Evolutionary conservation across 1,284 basidiomycete species (phyloP).

Genomic region (Xerocomus nothofagi): DNA sequence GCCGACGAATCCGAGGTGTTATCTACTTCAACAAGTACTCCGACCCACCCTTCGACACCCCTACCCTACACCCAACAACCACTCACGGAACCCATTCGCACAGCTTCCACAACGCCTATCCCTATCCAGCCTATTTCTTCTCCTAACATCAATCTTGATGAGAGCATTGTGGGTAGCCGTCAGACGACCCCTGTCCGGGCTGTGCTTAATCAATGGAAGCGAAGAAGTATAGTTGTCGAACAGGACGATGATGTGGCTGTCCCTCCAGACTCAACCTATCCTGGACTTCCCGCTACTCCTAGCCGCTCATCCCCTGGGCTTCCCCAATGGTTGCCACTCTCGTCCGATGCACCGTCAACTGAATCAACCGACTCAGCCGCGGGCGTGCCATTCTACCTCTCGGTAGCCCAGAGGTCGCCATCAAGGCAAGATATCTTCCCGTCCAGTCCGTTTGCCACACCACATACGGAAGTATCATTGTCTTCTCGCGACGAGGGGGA

Average conservation of each 20-base stretch:
- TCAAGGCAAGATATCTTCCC: conserved; percentile 60
- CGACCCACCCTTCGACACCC: conserved; percentile 53
- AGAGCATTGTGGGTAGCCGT: conserved; percentile 31
- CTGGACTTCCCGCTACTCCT: conserved; percentile 37
- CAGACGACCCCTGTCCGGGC: conserved; percentile 37
- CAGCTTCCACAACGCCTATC: conserved; percentile 33
- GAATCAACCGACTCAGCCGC: conserved; percentile 45
- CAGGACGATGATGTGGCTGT: conserved; percentile 52
- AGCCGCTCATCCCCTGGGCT: conserved; percentile 33
- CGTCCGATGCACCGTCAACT: conserved; percentile 52
- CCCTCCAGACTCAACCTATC: conserved; percentile 37
- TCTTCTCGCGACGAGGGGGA: conserved; percentile 55
- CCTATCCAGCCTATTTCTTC: conserved; percentile 29
- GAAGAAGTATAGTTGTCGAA: conserved; percentile 69
- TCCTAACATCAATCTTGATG: conserved; percentile 33
- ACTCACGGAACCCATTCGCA: conserved; percentile 24
- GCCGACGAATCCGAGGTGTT: conserved; percentile 64
- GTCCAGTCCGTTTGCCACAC: conserved; percentile 71
- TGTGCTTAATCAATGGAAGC: conserved; percentile 41
- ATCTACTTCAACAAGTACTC: conserved; percentile 62
- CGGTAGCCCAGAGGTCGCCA: conserved; percentile 42
- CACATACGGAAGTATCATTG: conserved; percentile 55
- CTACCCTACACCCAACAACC: conserved; percentile 39
- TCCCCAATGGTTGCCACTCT: conserved; percentile 43
- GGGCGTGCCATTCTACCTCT: conserved; percentile 49